A percentile compares a stretch with the other conserved stretches of the same genome.
Evolutionary conservation across 2,329 filamentous ascomycete species (phyloP).

Genomic region (Monosporascus sp.): DNA sequence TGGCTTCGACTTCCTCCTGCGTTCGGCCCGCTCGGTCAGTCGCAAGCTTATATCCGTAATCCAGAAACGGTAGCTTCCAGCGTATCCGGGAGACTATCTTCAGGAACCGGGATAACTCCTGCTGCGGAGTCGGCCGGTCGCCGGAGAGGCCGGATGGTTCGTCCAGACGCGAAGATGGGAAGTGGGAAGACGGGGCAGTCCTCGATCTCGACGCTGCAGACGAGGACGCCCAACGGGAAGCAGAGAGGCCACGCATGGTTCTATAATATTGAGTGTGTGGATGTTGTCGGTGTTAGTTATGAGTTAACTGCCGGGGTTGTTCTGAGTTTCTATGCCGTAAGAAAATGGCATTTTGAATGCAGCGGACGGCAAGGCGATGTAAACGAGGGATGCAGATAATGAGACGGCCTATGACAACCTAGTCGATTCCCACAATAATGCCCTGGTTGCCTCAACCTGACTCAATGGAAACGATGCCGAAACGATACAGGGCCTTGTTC

Average conservation of each 20-base stretch:
- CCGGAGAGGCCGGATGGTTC: background rate
- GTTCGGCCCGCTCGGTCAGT: conserved; percentile 33
- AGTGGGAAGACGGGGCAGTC: background rate
- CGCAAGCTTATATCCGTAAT: conserved; percentile 50
- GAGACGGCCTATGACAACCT: too few relatives aligned
- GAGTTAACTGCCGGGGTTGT: too few relatives aligned
- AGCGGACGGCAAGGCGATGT: too few relatives aligned
- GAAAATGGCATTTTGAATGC: too few relatives aligned
- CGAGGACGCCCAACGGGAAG: background rate
- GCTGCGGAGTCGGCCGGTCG: conserved; percentile 9
- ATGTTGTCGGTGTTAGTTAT: too few relatives aligned
- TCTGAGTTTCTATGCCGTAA: too few relatives aligned
- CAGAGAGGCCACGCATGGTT: background rate
- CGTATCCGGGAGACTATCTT: conserved; percentile 56
- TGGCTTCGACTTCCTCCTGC: conserved; percentile 20
- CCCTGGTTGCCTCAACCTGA: too few relatives aligned
- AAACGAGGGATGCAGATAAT: too few relatives aligned
- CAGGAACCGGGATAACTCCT: conserved; percentile 51
- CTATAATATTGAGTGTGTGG: too few relatives aligned
- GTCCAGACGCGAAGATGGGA: background rate
- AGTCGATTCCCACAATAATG: too few relatives aligned
- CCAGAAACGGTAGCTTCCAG: conserved; percentile 59
- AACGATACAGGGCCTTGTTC: too few relatives aligned
- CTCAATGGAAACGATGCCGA: too few relatives aligned
- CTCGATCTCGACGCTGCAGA: background rate